Conservation (phyloP, 306 rosid species). For the Potentilla sterilis region DNA sequence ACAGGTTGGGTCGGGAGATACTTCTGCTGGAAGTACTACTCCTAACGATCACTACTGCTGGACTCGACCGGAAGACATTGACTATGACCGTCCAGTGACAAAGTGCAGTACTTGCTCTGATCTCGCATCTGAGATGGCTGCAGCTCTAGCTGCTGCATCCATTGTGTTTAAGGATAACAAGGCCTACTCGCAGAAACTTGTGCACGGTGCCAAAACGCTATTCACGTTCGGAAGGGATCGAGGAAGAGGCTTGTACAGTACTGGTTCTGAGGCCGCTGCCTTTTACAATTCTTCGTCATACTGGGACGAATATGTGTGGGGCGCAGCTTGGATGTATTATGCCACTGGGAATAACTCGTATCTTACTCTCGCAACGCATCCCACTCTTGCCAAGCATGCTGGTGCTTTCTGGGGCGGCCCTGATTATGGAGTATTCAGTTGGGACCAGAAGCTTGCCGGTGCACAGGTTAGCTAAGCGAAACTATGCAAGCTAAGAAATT, state of each 20-base stretch:
- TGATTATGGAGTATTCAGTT: conserved; percentile 90
- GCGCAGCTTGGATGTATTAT: conserved; percentile 97
- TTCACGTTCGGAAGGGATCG: conserved; percentile 61
- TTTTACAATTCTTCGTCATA: conserved; percentile 84
- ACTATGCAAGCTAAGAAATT: conserved; percentile 6
- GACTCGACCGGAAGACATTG: conserved; percentile 98
- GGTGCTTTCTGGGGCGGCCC: conserved; percentile 99
- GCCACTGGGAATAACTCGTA: conserved; percentile 90
- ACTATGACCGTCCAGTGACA: conserved; percentile 68
- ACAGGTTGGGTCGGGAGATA: conserved; percentile 82
- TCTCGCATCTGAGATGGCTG: conserved; percentile 97
- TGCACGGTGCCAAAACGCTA: conserved; percentile 88
- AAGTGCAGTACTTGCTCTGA: conserved; percentile 66
- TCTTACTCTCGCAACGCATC: conserved; percentile 80
- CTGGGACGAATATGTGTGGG: conserved; percentile 95
- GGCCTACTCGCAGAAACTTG: conserved; percentile 91
- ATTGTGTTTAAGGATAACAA: conserved; percentile 98
- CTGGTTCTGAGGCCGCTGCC: conserved; percentile 54
- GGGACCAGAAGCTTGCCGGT: conserved; percentile 99
- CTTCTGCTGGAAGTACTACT: conserved; percentile 71
- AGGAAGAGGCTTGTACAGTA: conserved; percentile 80
- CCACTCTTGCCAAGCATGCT: conserved; percentile 87
- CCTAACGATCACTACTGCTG: conserved; percentile 96
- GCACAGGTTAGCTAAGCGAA: conserved; percentile 61
- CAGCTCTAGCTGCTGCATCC: conserved; percentile 90